phyloP scores from a whole-genome alignment of 1,139 yeast genomes.

The Scheffersomyces cryptocercus region DNA sequence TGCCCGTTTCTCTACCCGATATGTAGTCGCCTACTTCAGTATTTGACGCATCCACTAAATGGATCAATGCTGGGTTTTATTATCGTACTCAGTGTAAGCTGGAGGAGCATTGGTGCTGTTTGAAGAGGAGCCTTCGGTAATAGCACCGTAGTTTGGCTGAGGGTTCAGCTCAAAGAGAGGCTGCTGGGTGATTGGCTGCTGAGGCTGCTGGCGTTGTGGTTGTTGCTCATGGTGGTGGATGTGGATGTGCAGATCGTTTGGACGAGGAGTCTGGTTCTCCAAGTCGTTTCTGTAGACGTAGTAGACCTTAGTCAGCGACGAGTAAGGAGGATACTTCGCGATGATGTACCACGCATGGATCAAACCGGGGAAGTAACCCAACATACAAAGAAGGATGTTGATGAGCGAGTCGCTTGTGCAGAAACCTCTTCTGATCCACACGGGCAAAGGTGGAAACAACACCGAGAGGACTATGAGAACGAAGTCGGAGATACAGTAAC shows the following conservation, averaged over 20 bases:
- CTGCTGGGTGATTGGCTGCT: constrained; percentile 9
- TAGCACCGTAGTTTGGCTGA: constrained; percentile 27
- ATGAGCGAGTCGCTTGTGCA: constrained; percentile 64
- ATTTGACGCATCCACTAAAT: neutral
- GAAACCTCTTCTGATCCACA: constrained; percentile 65
- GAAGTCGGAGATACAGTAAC: constrained; percentile 43
- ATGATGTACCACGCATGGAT: constrained; percentile 69
- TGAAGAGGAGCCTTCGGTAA: constrained; percentile 12
- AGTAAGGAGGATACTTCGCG: constrained; percentile 39
- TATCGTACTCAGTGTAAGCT: constrained; percentile 36
- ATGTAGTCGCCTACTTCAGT: neutral
- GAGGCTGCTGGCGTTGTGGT: constrained; percentile 4
- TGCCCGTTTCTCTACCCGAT: no score
- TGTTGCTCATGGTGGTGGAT: constrained; percentile 12
- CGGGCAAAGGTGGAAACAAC: constrained; percentile 72
- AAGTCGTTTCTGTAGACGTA: constrained; percentile 35
- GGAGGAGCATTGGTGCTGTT: constrained; percentile 26
- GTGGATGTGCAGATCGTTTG: constrained; percentile 25
- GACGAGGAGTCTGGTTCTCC: constrained; percentile 26
- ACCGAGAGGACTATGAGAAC: constrained; percentile 60
- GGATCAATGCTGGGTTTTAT: constrained; percentile 5
- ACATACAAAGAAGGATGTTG: constrained; percentile 55
- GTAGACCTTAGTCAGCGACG: constrained; percentile 28
- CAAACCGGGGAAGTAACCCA: constrained; percentile 71
- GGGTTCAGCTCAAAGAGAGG: constrained; percentile 13